Evolutionary conservation across 495 filamentous ascomycete species (phyloP).

Genomic region (Neurospora tetrasperma): DNA sequence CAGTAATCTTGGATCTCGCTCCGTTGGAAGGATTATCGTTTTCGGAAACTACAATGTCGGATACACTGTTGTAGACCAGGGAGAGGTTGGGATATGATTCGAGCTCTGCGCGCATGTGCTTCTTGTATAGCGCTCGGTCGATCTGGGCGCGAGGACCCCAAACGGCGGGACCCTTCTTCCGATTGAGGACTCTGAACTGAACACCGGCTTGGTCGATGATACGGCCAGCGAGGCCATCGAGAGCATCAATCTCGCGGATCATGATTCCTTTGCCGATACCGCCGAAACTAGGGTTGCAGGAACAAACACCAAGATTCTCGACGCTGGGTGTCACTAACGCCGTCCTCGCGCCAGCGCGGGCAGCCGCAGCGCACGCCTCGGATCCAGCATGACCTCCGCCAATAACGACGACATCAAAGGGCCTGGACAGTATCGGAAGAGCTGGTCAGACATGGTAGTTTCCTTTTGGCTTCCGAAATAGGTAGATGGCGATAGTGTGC

Average conservation of each 20-base stretch:
- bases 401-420: conserved; percentile 90
- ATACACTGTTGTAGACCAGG: conserved; percentile 77
- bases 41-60: conserved; percentile 71
- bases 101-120: conserved; percentile 85
- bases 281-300: conserved; percentile 95
- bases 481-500: background rate
- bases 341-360: conserved; percentile 79
- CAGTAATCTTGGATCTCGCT: conserved; percentile 65
- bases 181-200: conserved; percentile 82
- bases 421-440: conserved; percentile 31
- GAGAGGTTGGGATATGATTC: conserved; percentile 61
- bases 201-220: conserved; percentile 91
- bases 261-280: conserved; percentile 99
- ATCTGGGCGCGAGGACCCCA: conserved; percentile 97
- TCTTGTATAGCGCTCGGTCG: conserved; percentile 81
- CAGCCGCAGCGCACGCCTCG: conserved; percentile 90
- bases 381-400: conserved; percentile 93
- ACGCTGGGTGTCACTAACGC: conserved; percentile 79
- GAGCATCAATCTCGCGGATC: conserved; percentile 86
- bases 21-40: conserved; percentile 37
- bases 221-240: conserved; percentile 82
- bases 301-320: conserved; percentile 88
- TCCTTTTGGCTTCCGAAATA: background rate
- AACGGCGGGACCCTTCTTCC: conserved; percentile 85
- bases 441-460: background rate